These are phyloP conservation scores for Leccinum broughii DNA, from an alignment of 768 basidiomycete species.

Conservation along the genomic window DNA sequence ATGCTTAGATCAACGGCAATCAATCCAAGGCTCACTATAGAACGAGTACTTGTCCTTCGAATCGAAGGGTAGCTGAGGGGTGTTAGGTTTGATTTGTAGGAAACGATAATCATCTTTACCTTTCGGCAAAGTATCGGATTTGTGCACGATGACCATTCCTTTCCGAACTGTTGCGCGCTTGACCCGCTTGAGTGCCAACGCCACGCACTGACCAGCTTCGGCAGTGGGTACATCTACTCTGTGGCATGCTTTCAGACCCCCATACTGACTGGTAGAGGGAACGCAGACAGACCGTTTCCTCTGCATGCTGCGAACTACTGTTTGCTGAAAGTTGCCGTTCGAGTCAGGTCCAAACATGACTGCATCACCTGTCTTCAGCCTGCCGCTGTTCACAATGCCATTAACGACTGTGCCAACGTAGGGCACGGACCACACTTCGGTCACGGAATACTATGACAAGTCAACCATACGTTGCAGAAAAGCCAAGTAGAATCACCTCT, in stretches of 20 bases:
- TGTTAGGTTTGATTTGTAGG: neutral
- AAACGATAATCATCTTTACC: slow-evolving; percentile 41
- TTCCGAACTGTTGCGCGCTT: slow-evolving; percentile 80
- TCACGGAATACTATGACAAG: slow-evolving; percentile 67
- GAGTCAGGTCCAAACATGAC: slow-evolving; percentile 90
- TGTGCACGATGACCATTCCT: slow-evolving; percentile 91
- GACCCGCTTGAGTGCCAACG: slow-evolving; percentile 88
- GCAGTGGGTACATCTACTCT: slow-evolving; percentile 81
- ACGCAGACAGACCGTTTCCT: slow-evolving; percentile 69
- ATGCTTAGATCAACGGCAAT: neutral
- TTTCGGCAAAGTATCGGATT: slow-evolving; percentile 74
- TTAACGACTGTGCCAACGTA: slow-evolving; percentile 86
- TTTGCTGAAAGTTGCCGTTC: slow-evolving; percentile 82
- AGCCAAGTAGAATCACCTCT: slow-evolving; percentile 50
- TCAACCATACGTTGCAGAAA: slow-evolving; percentile 8
- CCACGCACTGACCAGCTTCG: slow-evolving; percentile 96
- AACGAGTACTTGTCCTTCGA: slow-evolving; percentile 93
- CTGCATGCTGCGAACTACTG: slow-evolving; percentile 88
- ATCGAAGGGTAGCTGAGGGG: slow-evolving; percentile 67
- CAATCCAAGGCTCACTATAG: slow-evolving; percentile 65
- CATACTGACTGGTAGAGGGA: neutral
- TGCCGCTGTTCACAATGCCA: slow-evolving; percentile 78
- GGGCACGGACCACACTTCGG: slow-evolving; percentile 86
- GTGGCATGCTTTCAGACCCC: slow-evolving; percentile 6
- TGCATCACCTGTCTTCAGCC: slow-evolving; percentile 74